Conservation (phyloP, 2,329 filamentous ascomycete genomes). For the Fusarium hostae region DNA sequence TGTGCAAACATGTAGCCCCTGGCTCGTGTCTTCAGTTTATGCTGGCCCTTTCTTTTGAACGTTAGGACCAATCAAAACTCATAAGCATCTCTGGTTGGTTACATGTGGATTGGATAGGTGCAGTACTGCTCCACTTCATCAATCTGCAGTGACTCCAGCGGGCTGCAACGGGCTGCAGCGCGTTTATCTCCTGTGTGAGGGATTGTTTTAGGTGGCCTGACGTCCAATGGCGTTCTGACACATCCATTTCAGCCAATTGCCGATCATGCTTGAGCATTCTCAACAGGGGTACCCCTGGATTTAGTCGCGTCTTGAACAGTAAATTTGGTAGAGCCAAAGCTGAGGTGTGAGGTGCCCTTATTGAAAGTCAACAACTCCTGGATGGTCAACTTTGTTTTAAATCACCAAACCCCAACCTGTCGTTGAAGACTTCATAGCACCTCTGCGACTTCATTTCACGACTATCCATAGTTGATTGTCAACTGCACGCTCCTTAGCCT, state of each 20-base stretch:
- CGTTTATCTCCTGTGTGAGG: slow-evolving; percentile 7
- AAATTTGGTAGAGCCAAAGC: slow-evolving; percentile 38
- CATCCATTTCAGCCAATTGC: slow-evolving; percentile 36
- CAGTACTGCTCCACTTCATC: slow-evolving; percentile 25
- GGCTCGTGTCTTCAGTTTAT: slow-evolving; percentile 4
- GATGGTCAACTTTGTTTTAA: slow-evolving; percentile 40
- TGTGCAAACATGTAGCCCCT: slow-evolving; percentile 24
- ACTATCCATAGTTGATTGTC: slow-evolving; percentile 11
- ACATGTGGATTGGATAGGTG: neutral
- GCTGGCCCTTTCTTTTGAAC: slow-evolving; percentile 21
- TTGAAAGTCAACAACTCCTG: slow-evolving; percentile 46
- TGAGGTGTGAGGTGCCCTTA: slow-evolving; percentile 17
- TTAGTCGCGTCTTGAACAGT: slow-evolving; percentile 43
- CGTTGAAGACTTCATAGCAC: slow-evolving; percentile 26
- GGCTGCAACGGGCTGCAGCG: slow-evolving; percentile 21
- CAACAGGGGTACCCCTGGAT: slow-evolving; percentile 47
- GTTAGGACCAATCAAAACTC: slow-evolving; percentile 24
- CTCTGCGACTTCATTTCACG: slow-evolving; percentile 25
- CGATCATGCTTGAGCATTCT: slow-evolving; percentile 40
- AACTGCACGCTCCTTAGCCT: slow-evolving; percentile 39
- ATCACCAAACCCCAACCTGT: slow-evolving; percentile 26
- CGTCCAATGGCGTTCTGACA: slow-evolving; percentile 42
- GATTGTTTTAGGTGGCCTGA: slow-evolving; percentile 10
- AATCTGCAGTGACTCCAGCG: slow-evolving; percentile 16
- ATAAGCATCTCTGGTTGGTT: neutral